Evolutionary conservation across 805 yeast species (phyloP).

Genomic region (Blastobotrys muscicola): DNA sequence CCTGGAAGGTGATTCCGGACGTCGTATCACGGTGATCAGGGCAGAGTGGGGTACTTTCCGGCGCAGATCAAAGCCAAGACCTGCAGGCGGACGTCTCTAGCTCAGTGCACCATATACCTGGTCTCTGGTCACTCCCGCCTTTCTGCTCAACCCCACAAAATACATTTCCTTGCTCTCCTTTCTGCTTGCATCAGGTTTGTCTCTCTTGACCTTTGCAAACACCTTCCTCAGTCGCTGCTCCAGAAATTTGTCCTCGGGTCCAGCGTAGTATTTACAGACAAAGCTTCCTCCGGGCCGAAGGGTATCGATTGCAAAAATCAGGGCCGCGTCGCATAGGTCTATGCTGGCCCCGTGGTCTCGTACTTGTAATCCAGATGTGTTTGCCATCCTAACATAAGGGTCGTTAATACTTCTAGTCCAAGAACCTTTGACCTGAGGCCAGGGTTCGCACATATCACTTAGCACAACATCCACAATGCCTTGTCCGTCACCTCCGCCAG

Average conservation of each 20-base stretch:
- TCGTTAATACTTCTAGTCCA: constrained; percentile 63
- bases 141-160: constrained; percentile 56
- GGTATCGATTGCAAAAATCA: constrained; percentile 63
- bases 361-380: constrained; percentile 73
- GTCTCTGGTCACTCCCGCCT: constrained; percentile 16
- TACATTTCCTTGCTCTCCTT: constrained; percentile 75
- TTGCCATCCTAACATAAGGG: constrained; percentile 84
- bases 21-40: too few species aligned
- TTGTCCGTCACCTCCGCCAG: constrained; percentile 12
- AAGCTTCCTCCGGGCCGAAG: constrained; percentile 61
- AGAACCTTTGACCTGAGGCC: constrained; percentile 39
- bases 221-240: constrained; percentile 47
- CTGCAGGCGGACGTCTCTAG: too few species aligned
- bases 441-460: constrained; percentile 74
- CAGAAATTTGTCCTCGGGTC: constrained; percentile 63
- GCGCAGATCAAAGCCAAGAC: too few species aligned
- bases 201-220: constrained; percentile 55
- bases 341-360: constrained; percentile 79
- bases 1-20: too few species aligned
- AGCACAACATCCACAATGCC: constrained; percentile 48
- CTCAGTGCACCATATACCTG: constrained; percentile 8
- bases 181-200: constrained; percentile 77
- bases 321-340: constrained; percentile 85
- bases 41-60: too few species aligned
- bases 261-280: constrained; percentile 79